Percentiles rank a stretch among this genome's conserved stretches.
These are phyloP conservation scores for Emergomyces africanus DNA, from an alignment of 2,329 filamentous ascomycete genomes.

Conservation along the genomic window DNA sequence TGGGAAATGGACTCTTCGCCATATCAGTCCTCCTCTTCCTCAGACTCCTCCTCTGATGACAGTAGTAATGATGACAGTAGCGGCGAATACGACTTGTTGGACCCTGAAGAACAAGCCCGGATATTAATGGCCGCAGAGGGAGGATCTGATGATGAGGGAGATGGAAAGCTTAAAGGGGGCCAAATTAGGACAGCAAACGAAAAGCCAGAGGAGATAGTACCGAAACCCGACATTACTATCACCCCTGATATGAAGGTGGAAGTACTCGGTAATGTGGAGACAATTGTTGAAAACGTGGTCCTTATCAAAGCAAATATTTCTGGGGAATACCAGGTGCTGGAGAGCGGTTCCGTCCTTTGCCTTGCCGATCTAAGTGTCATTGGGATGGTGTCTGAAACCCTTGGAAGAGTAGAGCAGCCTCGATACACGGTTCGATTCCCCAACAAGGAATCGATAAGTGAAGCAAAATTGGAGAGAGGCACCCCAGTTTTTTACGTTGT, in stretches of 20 bases:
- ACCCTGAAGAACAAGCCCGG: conserved; percentile 68
- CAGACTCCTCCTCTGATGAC: conserved; percentile 51
- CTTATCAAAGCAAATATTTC: conserved; percentile 67
- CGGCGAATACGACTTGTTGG: conserved; percentile 56
- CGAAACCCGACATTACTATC: conserved; percentile 67
- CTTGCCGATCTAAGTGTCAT: conserved; percentile 61
- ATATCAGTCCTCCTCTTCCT: conserved; percentile 52
- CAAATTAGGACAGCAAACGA: conserved; percentile 77
- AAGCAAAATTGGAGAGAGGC: conserved; percentile 54
- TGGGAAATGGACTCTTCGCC: conserved; percentile 76
- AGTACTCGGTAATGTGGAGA: conserved; percentile 61
- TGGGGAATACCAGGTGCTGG: conserved; percentile 74
- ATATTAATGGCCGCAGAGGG: conserved; percentile 75
- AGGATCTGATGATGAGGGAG: conserved; percentile 64
- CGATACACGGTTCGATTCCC: conserved; percentile 73
- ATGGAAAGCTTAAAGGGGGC: conserved; percentile 27
- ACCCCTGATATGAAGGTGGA: conserved; percentile 65
- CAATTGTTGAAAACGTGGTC: conserved; percentile 63
- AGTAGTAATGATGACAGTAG: conserved; percentile 37
- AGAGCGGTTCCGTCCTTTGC: conserved; percentile 73
- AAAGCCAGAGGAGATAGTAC: conserved; percentile 45
- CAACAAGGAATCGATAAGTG: conserved; percentile 53
- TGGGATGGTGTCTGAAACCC: conserved; percentile 70
- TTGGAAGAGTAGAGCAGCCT: conserved; percentile 75
- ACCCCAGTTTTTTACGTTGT: conserved; percentile 68